Conservation (phyloP, 1,284 basidiomycete genomes). For the Cutaneotrichosporon arboriforme region DNA sequence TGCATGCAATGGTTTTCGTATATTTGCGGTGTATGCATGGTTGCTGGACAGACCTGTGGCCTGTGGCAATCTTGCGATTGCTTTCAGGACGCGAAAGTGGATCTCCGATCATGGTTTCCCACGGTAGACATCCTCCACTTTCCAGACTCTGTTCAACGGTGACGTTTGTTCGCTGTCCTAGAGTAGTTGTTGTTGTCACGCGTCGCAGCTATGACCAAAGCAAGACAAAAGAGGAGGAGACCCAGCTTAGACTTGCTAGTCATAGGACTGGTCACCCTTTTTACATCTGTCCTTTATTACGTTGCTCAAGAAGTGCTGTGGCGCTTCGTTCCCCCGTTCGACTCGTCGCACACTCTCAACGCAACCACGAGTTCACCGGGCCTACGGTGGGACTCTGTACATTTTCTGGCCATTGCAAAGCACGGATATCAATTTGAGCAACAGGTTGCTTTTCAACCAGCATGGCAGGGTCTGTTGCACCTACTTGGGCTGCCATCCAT, state of each 20-base stretch:
- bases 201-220: too few relatives aligned
- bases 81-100: too few relatives aligned
- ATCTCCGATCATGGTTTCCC: too few relatives aligned
- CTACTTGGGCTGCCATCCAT: background rate
- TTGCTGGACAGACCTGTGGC: too few relatives aligned
- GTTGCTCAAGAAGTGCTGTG: slow-evolving; percentile 16
- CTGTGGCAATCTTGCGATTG: too few relatives aligned
- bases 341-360: slow-evolving; percentile 29
- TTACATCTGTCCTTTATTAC: slow-evolving; percentile 13
- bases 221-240: too few relatives aligned
- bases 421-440: slow-evolving; percentile 69
- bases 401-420: slow-evolving; percentile 65
- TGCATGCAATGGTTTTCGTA: too few relatives aligned
- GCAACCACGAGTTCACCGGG: slow-evolving; percentile 18
- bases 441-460: slow-evolving; percentile 82
- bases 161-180: background rate
- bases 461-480: slow-evolving; percentile 58
- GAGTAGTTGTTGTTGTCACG: too few relatives aligned
- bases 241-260: background rate
- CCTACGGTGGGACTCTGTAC: slow-evolving; percentile 84
- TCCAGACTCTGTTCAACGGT: background rate
- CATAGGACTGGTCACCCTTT: background rate
- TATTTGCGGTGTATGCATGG: too few relatives aligned
- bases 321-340: slow-evolving; percentile 25
- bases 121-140: background rate